Evolutionary conservation across 345 rosid genomes (phyloP), one percentile per base, ranked within the genome.

Genomic region (Kandelia obovata): DNA sequence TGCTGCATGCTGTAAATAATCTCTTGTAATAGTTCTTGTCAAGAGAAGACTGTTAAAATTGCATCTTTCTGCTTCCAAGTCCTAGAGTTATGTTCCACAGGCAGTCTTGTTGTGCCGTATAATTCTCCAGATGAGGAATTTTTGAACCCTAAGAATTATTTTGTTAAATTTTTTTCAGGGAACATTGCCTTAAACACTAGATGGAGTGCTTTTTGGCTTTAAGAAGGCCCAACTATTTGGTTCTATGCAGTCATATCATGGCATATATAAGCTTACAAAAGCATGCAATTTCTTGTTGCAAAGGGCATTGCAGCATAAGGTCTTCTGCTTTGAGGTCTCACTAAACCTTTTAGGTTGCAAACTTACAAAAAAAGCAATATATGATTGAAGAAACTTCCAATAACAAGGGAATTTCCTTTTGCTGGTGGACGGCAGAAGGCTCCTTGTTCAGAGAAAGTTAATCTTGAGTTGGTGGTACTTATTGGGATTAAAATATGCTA

Each of bases 21-120:
- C 31, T 7, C 7, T 13, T 34, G 35, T n/a, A 56, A 2, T 55
- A 30, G 4, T 47, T 17, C 15, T 15, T 27, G 55, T 9, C 34
- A 63, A 23, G 7, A 39, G 30, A 5, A 37, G 52, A 63, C 5
- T 11, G 23, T 49, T 17, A 58, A 53, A 39, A 6, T 19, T 10
- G 6, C 55, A 20, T 43, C 19, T 56, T 56, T 13, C 62, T 31
- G 67, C 62, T 61, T 53, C 19, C 27, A 47, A 62, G 49, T 67
- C 27, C 27, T 62, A 49, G 43, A 31, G 32, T 43, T 43, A 43
- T 43, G 53, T 62, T 62, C 28, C 49, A 2, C 32, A 25, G 37
- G 2, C 9, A 7, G 37, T 34, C 37, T 34, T 7, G 10, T 7
- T 7, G 10, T 32, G 37, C 37, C 37, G 0, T 17, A 20, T 9